These are phyloP conservation scores for Gyromitra esculenta DNA, from an alignment of 2,329 filamentous ascomycete species.

Conservation along the genomic window DNA sequence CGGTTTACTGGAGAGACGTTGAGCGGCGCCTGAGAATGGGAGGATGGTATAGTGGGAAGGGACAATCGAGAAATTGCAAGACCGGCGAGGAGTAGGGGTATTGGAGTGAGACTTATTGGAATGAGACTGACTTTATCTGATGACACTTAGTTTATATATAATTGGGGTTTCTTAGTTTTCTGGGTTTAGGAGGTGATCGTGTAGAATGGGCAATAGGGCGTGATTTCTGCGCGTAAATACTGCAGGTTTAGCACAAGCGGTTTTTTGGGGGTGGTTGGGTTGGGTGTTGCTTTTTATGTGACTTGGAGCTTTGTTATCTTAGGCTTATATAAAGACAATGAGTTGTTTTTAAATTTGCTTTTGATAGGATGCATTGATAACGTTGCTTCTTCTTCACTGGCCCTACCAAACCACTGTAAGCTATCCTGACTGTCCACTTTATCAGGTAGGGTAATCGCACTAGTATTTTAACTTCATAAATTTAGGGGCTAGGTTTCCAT, in stretches of 20 bases:
- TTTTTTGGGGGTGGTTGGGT: neutral
- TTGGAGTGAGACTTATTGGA: neutral
- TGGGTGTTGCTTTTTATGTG: neutral
- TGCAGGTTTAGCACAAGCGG: neutral
- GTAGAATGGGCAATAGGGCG: neutral
- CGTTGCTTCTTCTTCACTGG: neutral
- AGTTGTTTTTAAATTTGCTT: neutral
- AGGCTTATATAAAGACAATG: constrained; percentile 10
- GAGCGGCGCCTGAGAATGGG: constrained; percentile 56
- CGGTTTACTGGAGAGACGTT: constrained; percentile 57
- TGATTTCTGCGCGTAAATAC: constrained; percentile 22
- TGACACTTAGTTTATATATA: constrained; percentile 13
- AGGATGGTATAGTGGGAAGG: constrained; percentile 56
- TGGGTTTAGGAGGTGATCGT: neutral
- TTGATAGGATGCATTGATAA: neutral
- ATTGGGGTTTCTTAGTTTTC: neutral
- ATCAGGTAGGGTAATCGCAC: neutral
- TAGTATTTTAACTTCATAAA: too few species aligned
- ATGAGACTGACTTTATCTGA: neutral
- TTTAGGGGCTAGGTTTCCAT: too few species aligned
- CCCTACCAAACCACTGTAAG: neutral
- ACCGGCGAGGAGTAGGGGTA: constrained; percentile 49
- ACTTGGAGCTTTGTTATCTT: constrained; percentile 8
- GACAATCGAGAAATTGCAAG: constrained; percentile 53
- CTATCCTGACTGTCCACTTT: neutral